Base-by-base conservation (phyloP, 2,329 filamentous ascomycete species). In the Colletotrichum eremochloae region DNA sequence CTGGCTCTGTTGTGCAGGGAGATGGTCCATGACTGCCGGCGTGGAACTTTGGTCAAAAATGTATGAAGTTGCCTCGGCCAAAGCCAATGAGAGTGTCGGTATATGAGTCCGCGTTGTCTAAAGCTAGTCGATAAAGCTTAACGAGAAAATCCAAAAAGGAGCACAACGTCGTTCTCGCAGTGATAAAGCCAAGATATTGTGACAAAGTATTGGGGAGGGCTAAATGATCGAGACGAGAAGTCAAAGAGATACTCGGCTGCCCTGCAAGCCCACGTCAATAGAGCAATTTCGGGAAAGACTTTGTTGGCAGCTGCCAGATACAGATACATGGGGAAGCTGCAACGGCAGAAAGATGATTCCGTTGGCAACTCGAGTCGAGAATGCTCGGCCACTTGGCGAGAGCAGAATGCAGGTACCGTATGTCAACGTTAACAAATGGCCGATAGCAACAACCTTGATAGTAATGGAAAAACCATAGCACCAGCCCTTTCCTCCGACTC, bases 281-380 rank as follows among this genome's bases (percentile, higher is more conserved):
- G 58, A 31, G 12, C 52, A 24, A 36, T n/a, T 18, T 52, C 7
- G 53, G 55, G 20, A 57, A 40, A 36, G 33, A 52, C 31, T 48
- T 40, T 50, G 46, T 63, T 20, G 36, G 60, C n/a, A 50, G 48
- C 60, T 52, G 46, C 33, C 60, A 24, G 20, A 5, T 63, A 57
- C 55, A 31, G 15, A 63, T 18, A 50, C 14, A 40, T 20, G 46
- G 46, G 5, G 8, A 50, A 15, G 24, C 8, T 14, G n/a, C 6
- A 14, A 31, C 11, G 20, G 52, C n/a, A 63, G 31, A 38, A 50
- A 50, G 60, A 38, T 14, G 12, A 20, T 14, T 50, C 44, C 44
- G 46, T 6, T 29, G 60, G 42, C 31, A 38, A 48, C 44, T 38
- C 31, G 44, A 50, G 9, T n/a, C 12, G 53, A 20, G 20, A 38